Base-by-base conservation (phyloP, 805 yeast species). In the Ogataea chonburiensis region DNA sequence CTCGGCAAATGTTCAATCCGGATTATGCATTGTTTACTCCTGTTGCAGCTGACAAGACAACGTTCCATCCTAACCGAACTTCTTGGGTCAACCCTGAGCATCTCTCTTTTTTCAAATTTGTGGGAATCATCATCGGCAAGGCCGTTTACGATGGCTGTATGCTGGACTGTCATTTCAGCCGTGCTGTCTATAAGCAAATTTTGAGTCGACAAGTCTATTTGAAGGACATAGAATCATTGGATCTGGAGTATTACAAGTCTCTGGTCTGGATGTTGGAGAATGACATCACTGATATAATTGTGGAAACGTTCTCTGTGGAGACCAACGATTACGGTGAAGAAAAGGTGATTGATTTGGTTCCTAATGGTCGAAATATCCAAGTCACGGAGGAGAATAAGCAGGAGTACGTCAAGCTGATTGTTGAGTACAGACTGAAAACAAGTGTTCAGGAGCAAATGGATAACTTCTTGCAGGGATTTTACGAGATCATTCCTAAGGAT, bases 181-280 rank as follows among this genome's bases (percentile, higher is more conserved):
- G 98, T 43, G 96, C 95, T 5, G 96, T 93, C 18, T 93, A 93
- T 67, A 93, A 93, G 64, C 73, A 81, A 46, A 77, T 93, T 32
- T 67, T 93, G 31, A 86, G 93, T 4, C 74, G 79, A 40, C 70
- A 82, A 1, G 96, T 89, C 7, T 76, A 94, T 0, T 70, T 93
- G 52, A 86, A 86, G 52, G 99, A 93, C 56, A 83, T 93, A 87
- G 98, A 93, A 57, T 83, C 89, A 0, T 68, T 93, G 43, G 99
- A 93, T 59, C 69, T 86, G 39, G 96, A 87, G 44, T 93, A 93
- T 56, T 88, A 83, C 65, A 91, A 89, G 60, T 86, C 96, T 2
- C 65, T 93, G 52, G 73, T 81, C 54, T 93, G 98, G 98, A 93
- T 93, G 85, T 66, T 93, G 37, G 96, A 91, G 51, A 93, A 93